Evolutionary conservation across 1,284 basidiomycete species (phyloP).

Genomic region (Porogramme epimiltina): DNA sequence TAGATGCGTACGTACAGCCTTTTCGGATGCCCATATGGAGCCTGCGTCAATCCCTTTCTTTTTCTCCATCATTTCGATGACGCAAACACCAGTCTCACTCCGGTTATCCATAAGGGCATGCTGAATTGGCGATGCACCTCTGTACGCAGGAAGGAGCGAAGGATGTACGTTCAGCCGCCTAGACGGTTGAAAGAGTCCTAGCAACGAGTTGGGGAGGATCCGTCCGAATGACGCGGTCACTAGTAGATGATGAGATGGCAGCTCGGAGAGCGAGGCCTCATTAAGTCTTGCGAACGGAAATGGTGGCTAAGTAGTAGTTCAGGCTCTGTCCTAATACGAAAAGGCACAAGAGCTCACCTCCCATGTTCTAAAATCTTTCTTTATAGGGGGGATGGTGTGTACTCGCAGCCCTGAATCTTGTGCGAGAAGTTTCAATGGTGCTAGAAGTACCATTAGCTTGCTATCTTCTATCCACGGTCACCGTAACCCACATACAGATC

Average conservation of each 20-base stretch:
- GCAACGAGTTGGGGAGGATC: constrained; percentile 71
- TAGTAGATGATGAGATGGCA: constrained; percentile 59
- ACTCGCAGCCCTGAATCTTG: constrained; percentile 51
- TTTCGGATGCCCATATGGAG: constrained; percentile 51
- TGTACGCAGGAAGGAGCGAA: constrained; percentile 84
- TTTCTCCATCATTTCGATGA: constrained; percentile 63
- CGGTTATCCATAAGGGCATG: constrained; percentile 73
- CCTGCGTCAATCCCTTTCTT: constrained; percentile 66
- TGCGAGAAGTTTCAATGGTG: constrained; percentile 59
- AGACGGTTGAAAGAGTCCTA: constrained; percentile 63
- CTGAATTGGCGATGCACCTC: constrained; percentile 93
- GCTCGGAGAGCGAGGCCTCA: constrained; percentile 7
- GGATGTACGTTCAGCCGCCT: constrained; percentile 92
- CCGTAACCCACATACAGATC: constrained; percentile 43
- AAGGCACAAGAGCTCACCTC: constrained; percentile 37
- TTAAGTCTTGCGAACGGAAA: constrained; percentile 41
- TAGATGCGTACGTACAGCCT: constrained; percentile 36
- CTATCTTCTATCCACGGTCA: neutral
- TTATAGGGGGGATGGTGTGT: constrained; percentile 58
- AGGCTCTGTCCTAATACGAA: neutral
- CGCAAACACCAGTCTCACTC: constrained; percentile 66
- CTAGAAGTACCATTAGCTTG: constrained; percentile 34
- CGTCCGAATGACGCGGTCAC: constrained; percentile 94
- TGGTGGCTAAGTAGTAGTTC: constrained; percentile 39
- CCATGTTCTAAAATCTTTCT: constrained; percentile 60